These are phyloP conservation scores for Edaphochlamys debaryana DNA, from an alignment of 139 green algal species.

Conservation along the genomic window DNA sequence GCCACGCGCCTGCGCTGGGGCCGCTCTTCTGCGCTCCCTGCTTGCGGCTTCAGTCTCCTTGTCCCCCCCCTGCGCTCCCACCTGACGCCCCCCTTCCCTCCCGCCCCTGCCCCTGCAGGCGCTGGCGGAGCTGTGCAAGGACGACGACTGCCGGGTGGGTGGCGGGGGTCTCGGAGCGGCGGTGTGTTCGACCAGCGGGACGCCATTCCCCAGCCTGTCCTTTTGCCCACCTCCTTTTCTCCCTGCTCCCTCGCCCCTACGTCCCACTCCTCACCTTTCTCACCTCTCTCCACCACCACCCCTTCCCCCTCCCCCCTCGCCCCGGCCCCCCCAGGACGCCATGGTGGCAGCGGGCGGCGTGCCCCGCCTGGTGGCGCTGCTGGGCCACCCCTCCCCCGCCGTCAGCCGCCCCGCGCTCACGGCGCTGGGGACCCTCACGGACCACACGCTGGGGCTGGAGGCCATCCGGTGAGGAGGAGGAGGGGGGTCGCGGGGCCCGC, in stretches of 20 bases:
- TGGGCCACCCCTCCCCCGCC: conserved; percentile 28
- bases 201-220: too few species aligned
- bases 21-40: too few species aligned
- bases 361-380: conserved; percentile 39
- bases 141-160: conserved; percentile 26
- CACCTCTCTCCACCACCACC: too few species aligned
- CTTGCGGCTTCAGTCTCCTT: too few species aligned
- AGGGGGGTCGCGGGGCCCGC: too few species aligned
- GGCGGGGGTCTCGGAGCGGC: too few species aligned
- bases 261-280: not conserved
- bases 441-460: conserved; percentile 28
- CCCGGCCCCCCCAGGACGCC: conserved; percentile 2
- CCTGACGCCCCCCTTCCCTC: not conserved
- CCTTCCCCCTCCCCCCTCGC: too few species aligned
- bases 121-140: conserved; percentile 33
- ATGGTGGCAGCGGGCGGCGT: conserved; percentile 49
- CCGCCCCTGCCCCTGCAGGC: not conserved
- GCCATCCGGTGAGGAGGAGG: conserved; percentile 40
- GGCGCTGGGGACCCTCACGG: conserved; percentile 36
- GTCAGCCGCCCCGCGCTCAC: not conserved
- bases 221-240: not conserved
- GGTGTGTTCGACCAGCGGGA: too few species aligned
- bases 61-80: too few species aligned
- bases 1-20: too few species aligned
- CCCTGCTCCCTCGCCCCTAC: not conserved